Evolutionary conservation across 768 basidiomycete species (phyloP).

Genomic region (Lentinula guzmanii): DNA sequence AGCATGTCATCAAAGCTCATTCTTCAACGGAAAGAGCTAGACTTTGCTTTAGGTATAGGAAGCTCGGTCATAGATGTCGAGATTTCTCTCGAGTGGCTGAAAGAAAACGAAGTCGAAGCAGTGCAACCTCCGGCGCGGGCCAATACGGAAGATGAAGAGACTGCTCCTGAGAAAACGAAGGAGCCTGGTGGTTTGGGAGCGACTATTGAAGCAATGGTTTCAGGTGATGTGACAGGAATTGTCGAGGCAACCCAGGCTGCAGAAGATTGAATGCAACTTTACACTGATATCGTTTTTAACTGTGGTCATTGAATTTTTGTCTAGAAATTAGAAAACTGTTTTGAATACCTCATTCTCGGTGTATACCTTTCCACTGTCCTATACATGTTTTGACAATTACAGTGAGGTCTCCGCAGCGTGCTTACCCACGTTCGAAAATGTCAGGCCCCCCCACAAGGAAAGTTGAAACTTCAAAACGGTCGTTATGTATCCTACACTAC

Average conservation of each 20-base stretch:
- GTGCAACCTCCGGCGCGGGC: conserved; percentile 22
- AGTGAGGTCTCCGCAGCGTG: too few relatives aligned
- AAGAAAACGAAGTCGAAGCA: conserved; percentile 11
- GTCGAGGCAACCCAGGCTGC: conserved; percentile 28
- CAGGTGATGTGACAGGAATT: conserved; percentile 17
- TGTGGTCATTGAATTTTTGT: too few relatives aligned
- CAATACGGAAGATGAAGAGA: conserved; percentile 11
- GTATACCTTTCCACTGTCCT: too few relatives aligned
- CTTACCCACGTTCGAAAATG: too few relatives aligned
- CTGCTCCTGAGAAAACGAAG: conserved; percentile 17
- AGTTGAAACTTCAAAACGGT: too few relatives aligned
- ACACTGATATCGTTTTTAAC: too few relatives aligned
- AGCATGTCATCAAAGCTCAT: conserved; percentile 26
- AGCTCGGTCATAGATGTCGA: conserved; percentile 59
- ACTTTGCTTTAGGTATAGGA: conserved; percentile 76
- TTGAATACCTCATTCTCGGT: too few relatives aligned
- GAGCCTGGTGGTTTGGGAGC: conserved; percentile 24
- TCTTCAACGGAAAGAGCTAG: conserved; percentile 59
- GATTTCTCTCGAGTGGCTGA: conserved; percentile 51
- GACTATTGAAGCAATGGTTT: conserved; percentile 22
- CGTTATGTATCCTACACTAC: too few relatives aligned
- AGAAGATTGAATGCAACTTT: conserved; percentile 4
- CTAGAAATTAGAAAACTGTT: too few relatives aligned
- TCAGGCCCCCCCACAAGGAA: too few relatives aligned
- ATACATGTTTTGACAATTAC: too few relatives aligned